These are phyloP conservation scores for Arthrobotrys entomopaga DNA, from an alignment of 2,329 filamentous ascomycete species.

Conservation along the genomic window DNA sequence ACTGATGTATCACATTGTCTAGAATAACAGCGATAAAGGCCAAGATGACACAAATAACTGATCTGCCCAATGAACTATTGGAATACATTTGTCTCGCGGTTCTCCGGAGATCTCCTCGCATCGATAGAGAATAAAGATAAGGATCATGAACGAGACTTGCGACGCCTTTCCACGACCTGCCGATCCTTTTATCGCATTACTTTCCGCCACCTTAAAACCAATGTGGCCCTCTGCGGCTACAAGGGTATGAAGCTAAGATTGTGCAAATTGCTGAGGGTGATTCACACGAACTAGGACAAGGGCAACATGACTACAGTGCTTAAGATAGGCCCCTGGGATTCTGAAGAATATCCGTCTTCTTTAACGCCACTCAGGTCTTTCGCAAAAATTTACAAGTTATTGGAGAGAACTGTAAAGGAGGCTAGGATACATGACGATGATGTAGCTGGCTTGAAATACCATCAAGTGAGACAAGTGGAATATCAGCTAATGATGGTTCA, in stretches of 20 bases:
- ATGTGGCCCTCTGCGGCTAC: conserved; percentile 3
- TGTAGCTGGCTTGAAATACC: conserved; percentile 1
- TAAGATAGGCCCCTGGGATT: conserved; percentile 31
- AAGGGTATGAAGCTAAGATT: neutral
- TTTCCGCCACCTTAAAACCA: conserved; percentile 27
- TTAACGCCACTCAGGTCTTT: conserved; percentile 1
- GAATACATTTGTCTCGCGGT: conserved; percentile 21
- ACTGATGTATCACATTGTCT: too few species aligned
- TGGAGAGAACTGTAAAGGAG: conserved; percentile 19
- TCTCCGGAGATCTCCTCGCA: too few species aligned
- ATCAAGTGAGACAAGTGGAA: neutral
- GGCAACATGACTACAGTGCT: conserved; percentile 17
- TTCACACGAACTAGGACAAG: conserved; percentile 25
- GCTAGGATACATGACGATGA: conserved; percentile 21
- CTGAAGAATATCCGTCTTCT: conserved; percentile 12
- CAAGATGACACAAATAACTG: neutral
- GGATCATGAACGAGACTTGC: neutral
- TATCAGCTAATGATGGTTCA: too few species aligned
- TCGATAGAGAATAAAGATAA: too few species aligned
- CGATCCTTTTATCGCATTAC: conserved; percentile 31
- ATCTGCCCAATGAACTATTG: conserved; percentile 36
- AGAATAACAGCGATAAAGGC: neutral
- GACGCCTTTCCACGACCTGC: conserved; percentile 18
- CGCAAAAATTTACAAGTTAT: conserved; percentile 13
- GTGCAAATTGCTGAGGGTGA: conserved; percentile 15